Evolutionary conservation across 352 stramenopile species (phyloP).

Genomic region (Phytophthora aleatoria): DNA sequence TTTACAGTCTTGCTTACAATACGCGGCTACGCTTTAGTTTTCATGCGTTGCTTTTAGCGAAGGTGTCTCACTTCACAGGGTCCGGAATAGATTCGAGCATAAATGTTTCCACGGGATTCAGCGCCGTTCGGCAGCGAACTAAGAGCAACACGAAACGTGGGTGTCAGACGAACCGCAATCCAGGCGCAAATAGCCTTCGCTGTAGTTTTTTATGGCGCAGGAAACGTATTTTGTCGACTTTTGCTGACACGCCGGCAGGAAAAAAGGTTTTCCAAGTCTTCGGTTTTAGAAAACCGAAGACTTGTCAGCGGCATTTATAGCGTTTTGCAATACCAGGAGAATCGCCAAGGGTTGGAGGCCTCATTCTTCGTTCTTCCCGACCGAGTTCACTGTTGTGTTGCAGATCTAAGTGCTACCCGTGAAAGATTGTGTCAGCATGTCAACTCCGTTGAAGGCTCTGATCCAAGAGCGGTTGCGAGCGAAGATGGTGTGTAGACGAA

Average conservation of each 20-base stretch:
- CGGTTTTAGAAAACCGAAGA: background rate
- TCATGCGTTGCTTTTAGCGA: too few species aligned
- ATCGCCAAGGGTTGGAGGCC: background rate
- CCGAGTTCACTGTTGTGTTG: conserved; percentile 4
- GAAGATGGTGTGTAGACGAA: conserved; percentile 59
- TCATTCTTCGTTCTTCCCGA: conserved; percentile 36
- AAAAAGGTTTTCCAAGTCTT: background rate
- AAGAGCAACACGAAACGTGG: background rate
- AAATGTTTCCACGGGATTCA: background rate
- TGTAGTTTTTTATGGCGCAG: background rate
- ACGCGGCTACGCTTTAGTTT: background rate
- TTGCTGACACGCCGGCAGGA: background rate
- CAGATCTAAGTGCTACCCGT: background rate
- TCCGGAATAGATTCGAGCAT: background rate
- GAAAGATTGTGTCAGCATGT: conserved; percentile 33
- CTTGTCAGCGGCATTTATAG: background rate
- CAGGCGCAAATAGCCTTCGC: background rate
- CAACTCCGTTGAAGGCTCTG: conserved; percentile 68
- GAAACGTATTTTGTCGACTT: background rate
- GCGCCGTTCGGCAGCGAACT: background rate
- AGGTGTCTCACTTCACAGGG: background rate
- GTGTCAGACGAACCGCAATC: background rate
- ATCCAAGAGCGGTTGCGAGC: conserved; percentile 74
- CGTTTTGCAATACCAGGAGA: conserved; percentile 4
- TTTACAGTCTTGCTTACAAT: background rate